A percentile compares a stretch with the other conserved stretches of the same genome.
These are phyloP conservation scores for Fusarium verticillioides DNA, from an alignment of 2,329 filamentous ascomycete species.

Conservation along the genomic window DNA sequence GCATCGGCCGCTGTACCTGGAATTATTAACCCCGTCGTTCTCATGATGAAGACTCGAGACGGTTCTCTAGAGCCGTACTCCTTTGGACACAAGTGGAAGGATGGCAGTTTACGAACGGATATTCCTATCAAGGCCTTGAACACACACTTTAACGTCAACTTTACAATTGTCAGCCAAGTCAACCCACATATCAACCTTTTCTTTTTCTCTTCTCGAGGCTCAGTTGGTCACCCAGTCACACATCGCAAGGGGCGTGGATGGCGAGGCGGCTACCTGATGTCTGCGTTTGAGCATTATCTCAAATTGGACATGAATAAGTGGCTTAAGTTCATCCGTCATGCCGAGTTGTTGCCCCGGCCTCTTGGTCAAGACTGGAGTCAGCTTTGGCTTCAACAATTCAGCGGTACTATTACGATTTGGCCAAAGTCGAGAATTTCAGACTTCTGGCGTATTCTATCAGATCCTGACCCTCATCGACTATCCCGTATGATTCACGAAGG, in stretches of 20 bases:
- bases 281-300: conserved; percentile 91
- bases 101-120: conserved; percentile 92
- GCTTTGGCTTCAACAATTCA: conserved; percentile 95
- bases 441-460: conserved; percentile 86
- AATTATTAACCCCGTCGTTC: conserved; percentile 92
- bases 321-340: conserved; percentile 91
- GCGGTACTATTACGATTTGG: conserved; percentile 96
- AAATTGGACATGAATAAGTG: conserved; percentile 98
- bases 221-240: conserved; percentile 91
- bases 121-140: conserved; percentile 95
- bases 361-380: conserved; percentile 97
- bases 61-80: conserved; percentile 88
- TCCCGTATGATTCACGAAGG: conserved; percentile 92
- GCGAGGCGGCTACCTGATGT: conserved; percentile 94
- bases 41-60: conserved; percentile 86
- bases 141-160: conserved; percentile 98
- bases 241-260: conserved; percentile 93
- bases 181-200: conserved; percentile 99
- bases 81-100: conserved; percentile 99
- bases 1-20: conserved; percentile 96
- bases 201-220: conserved; percentile 95
- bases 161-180: conserved; percentile 87
- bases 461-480: conserved; percentile 79
- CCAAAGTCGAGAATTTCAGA: conserved; percentile 83
- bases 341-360: conserved; percentile 90